These are phyloP conservation scores for Diaporthe vaccinii DNA, from an alignment of 2,329 filamentous ascomycete species.

Conservation along the genomic window DNA sequence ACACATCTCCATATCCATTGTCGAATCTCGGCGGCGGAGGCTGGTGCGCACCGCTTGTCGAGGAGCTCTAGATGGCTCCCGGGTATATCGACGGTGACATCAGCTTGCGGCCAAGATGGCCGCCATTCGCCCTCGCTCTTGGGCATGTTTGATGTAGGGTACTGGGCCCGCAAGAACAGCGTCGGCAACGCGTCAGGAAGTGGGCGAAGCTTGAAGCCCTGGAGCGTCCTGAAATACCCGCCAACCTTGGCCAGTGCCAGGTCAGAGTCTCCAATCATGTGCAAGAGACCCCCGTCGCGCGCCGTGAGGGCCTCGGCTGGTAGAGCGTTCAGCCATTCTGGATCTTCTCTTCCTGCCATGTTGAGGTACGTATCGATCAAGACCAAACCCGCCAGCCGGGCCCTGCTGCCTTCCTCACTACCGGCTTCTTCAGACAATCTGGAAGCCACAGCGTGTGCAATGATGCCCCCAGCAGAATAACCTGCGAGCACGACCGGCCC, in stretches of 20 bases:
- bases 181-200: background rate
- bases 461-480: background rate
- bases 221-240: background rate
- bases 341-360: background rate
- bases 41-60: background rate
- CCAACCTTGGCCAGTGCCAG: conserved; percentile 1
- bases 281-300: background rate
- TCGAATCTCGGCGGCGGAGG: background rate
- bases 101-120: background rate
- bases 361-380: conserved; percentile 16
- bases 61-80: conserved; percentile 8
- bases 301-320: background rate
- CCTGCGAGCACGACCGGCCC: background rate
- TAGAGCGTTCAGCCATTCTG: background rate
- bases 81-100: background rate
- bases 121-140: background rate
- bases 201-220: background rate
- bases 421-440: background rate
- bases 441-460: background rate
- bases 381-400: background rate
- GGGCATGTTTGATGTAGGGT: background rate
- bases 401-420: too few relatives aligned
- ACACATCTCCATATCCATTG: background rate
- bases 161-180: background rate
- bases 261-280: background rate